Conservation (phyloP, 179 eudicot genomes). For the Heliamphora pulchella region DNA sequence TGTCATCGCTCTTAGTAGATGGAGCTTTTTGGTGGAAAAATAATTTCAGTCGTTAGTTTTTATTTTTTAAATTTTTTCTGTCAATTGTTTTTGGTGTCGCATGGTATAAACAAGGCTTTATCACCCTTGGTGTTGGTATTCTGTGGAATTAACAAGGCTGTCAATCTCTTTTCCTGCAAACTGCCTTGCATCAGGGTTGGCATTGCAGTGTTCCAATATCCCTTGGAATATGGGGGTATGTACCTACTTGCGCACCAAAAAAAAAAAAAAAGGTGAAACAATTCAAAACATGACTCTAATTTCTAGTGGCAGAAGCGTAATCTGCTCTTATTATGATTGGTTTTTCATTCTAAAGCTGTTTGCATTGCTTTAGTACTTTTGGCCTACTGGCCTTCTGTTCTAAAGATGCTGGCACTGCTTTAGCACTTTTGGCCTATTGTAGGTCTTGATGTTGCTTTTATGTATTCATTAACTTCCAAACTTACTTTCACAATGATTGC, state of each 20-base stretch:
- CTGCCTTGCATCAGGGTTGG: neutral
- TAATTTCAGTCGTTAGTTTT: neutral
- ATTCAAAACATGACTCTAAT: neutral
- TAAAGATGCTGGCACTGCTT: constrained; percentile 1
- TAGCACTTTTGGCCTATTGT: neutral
- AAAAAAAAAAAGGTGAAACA: neutral
- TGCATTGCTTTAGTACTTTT: too few relatives aligned
- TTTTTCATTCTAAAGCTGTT: neutral
- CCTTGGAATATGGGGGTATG: neutral
- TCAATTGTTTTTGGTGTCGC: neutral
- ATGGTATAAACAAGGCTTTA: neutral
- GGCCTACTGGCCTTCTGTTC: neutral
- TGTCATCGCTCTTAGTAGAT: neutral
- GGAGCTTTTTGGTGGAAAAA: neutral
- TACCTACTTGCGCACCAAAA: neutral
- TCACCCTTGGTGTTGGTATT: neutral
- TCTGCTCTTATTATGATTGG: neutral
- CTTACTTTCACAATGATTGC: constrained; percentile 22
- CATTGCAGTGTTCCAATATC: neutral
- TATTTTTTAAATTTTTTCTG: neutral
- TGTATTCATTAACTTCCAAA: neutral
- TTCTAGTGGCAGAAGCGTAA: neutral
- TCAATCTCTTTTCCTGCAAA: neutral
- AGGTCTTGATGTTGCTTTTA: neutral
- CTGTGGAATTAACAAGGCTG: neutral